A percentile compares a stretch with the other conserved stretches of the same genome.
Evolutionary conservation across 371 early-diverging fungal species (phyloP).

Genomic region (Rhizopus stolonifer): DNA sequence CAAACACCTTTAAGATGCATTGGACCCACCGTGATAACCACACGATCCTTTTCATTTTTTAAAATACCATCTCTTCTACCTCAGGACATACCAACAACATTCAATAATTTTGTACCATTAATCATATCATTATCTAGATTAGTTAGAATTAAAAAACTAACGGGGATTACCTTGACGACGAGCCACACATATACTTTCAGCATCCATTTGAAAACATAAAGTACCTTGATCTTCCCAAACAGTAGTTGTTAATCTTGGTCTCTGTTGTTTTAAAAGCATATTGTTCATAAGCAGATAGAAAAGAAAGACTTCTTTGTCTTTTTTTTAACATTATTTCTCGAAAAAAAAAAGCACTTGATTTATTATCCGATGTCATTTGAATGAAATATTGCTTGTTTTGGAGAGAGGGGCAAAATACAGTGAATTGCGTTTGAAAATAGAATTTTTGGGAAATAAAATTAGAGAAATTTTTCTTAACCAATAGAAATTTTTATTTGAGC

Average conservation of each 20-base stretch:
- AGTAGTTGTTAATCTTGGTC: constrained; percentile 69
- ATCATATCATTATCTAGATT: constrained; percentile 84
- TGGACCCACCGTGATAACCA: constrained; percentile 83
- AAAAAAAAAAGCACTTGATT: too few species aligned
- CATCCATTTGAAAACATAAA: constrained; percentile 78
- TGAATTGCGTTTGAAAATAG: not conserved
- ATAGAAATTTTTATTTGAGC: not conserved
- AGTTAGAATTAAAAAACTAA: too few species aligned
- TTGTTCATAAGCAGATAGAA: too few species aligned
- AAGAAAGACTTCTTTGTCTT: too few species aligned
- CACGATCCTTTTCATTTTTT: constrained; percentile 81
- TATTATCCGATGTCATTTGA: too few species aligned
- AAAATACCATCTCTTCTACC: constrained; percentile 86
- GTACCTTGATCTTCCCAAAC: constrained; percentile 85
- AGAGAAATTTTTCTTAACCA: constrained; percentile 1
- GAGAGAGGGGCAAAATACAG: too few species aligned
- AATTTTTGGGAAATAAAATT: constrained; percentile 1
- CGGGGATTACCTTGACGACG: constrained; percentile 73
- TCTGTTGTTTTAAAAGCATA: constrained; percentile 19
- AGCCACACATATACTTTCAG: constrained; percentile 73
- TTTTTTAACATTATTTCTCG: too few species aligned
- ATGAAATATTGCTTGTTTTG: too few species aligned
- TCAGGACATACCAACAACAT: constrained; percentile 85
- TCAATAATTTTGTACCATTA: constrained; percentile 83
- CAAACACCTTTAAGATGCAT: constrained; percentile 90